Evolutionary conservation across 495 filamentous ascomycete species (phyloP).

Genomic region (Hypoxylon rickii): DNA sequence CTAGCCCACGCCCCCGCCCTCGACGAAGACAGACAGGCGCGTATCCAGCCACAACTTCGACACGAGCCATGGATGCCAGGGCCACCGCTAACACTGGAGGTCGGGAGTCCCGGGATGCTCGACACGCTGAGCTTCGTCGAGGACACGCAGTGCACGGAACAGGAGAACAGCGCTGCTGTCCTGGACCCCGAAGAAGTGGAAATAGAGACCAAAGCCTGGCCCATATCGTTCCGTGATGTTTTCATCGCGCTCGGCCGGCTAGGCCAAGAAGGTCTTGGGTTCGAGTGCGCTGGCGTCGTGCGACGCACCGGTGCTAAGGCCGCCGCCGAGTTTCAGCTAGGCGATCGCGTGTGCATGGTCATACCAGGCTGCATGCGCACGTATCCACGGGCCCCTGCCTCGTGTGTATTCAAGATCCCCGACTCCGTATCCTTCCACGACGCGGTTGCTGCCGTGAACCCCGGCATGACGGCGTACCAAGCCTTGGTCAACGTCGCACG

Average conservation of each 20-base stretch:
- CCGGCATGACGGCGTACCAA: slow-evolving; percentile 50
- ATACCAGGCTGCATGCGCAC: slow-evolving; percentile 34
- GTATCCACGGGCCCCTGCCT: slow-evolving; percentile 8
- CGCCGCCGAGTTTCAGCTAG: slow-evolving; percentile 12
- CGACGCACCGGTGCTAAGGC: slow-evolving; percentile 26
- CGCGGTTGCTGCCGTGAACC: background rate
- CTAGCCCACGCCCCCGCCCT: no score
- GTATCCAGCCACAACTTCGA: no score
- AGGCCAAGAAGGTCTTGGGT: slow-evolving; percentile 40
- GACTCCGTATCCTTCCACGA: slow-evolving; percentile 37
- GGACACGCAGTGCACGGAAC: slow-evolving; percentile 8
- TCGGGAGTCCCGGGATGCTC: slow-evolving; percentile 23
- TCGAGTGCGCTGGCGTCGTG: slow-evolving; percentile 45
- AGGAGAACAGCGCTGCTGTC: no score
- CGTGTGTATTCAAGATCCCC: slow-evolving; percentile 30
- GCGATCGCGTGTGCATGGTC: slow-evolving; percentile 37
- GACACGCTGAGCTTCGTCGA: slow-evolving; percentile 29
- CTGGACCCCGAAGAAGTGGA: slow-evolving; percentile 36
- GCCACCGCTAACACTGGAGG: background rate
- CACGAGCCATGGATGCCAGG: background rate
- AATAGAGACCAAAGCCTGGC: slow-evolving; percentile 35
- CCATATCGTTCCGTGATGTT: slow-evolving; percentile 43
- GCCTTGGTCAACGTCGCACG: slow-evolving; percentile 32
- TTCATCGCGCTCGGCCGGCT: slow-evolving; percentile 49
- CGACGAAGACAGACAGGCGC: no score